Base-by-base conservation (phyloP, 1,284 basidiomycete genomes). In the Leucocoprinus gongylophorus region DNA sequence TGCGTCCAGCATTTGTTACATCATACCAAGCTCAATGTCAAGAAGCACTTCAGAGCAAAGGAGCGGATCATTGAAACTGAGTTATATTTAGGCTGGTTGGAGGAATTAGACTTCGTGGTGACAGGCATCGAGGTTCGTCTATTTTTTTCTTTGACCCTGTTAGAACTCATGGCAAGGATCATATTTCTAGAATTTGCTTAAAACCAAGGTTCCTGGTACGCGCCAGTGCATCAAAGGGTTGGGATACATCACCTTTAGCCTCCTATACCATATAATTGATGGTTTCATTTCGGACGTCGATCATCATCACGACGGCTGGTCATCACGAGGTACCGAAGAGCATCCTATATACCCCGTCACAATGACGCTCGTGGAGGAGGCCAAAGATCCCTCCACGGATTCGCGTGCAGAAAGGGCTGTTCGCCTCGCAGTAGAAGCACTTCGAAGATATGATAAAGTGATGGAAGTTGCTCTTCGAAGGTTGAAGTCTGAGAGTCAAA, bases 361-460 rank as follows among this genome's bases (percentile, higher is more conserved):
- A 8, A 68, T 73, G 66, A 64, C 70, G 2, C 65, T 73, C 7
- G 66, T 67, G 7, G 71, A 72, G 54, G 71, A 73, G 58, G 64
- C 66, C 33, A 70, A 70, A 29, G 68, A 72, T 46, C 57, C 66
- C 10, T 64, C 64, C 1, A 68, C 69, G 1, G 70, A 73, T 46
- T 60, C 48, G 2, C 70, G 71, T 30, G 70, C 67, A 35, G 67
- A 66, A 5, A 55, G 59, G 30, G 69, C 71, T 10, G 62, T 70
- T n/a, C 55, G 55, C 6, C 46, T 55, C 3, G 71, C 69, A 13
- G 70, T 72, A 50, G 55, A 60, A 5, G 54, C 63, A 21, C 55
- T 73, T 15, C 50, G 54, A n/a, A 61, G 58, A 28, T 68, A 68
- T 50, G 71, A 73, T 53, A 55, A 51, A 5, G 59, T 69, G 12